A percentile compares a stretch with the other conserved stretches of the same genome.
Conservation (phyloP, 495 filamentous ascomycete genomes). For the Penicillium verhagenii region DNA sequence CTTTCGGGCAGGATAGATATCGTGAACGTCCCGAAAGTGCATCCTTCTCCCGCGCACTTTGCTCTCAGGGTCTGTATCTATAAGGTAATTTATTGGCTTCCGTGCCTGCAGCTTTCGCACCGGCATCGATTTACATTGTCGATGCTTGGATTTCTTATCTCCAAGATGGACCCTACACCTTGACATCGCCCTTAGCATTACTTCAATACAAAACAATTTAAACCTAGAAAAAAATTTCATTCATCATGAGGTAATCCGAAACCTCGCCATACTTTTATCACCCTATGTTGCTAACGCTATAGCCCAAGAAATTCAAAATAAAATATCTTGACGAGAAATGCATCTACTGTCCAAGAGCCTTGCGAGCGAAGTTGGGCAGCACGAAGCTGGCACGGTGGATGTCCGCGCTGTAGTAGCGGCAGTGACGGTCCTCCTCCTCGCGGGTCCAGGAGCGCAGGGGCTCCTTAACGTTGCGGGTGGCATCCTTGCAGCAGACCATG, state of each 20-base stretch:
- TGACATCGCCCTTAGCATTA: no score
- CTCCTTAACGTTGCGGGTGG: conserved; percentile 73
- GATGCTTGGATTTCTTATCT: no score
- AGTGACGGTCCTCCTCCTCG: conserved; percentile 89
- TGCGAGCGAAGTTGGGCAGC: conserved; percentile 85
- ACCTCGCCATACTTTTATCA: conserved; percentile 7
- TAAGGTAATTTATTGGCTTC: no score
- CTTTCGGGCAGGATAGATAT: no score
- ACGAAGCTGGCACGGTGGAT: conserved; percentile 94
- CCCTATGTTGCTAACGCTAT: not conserved
- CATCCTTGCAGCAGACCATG: conserved; percentile 99
- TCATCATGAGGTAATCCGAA: conserved; percentile 19
- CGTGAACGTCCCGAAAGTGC: no score
- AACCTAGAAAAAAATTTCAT: conserved; percentile 7
- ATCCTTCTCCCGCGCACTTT: no score
- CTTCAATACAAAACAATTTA: no score
- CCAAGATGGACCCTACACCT: not conserved
- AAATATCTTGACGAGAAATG: conserved; percentile 5
- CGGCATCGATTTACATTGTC: no score
- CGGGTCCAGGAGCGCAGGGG: conserved; percentile 74
- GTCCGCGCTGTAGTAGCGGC: conserved; percentile 92
- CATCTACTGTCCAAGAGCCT: conserved; percentile 56
- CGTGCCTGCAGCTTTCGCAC: no score
- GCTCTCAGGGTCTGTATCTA: no score
- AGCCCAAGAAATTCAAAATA: conserved; percentile 10